Evolutionary conservation across 1,284 basidiomycete genomes (phyloP).

Genomic region (Neonothopanus nambi): DNA sequence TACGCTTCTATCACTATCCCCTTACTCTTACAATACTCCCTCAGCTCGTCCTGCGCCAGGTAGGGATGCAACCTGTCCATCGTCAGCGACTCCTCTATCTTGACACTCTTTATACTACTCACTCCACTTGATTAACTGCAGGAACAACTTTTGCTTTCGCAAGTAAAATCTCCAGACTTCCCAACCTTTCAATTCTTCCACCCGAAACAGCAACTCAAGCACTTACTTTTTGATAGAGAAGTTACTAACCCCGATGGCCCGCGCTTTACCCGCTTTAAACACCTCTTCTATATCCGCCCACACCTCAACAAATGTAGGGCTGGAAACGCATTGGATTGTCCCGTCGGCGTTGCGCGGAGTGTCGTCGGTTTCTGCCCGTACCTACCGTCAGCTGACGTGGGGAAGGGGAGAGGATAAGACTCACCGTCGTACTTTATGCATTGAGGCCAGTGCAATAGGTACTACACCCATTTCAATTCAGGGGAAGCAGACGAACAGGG

Average conservation of each 20-base stretch:
- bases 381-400: too few species aligned
- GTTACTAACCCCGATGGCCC: constrained; percentile 48
- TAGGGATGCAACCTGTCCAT: constrained; percentile 24
- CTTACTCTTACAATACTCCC: constrained; percentile 22
- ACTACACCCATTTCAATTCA: constrained; percentile 26
- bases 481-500: background rate
- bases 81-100: too few species aligned
- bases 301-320: constrained; percentile 23
- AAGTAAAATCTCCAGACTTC: constrained; percentile 31
- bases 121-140: constrained; percentile 30
- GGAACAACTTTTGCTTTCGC: constrained; percentile 21
- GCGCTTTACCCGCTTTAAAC: constrained; percentile 21
- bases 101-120: background rate
- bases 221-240: constrained; percentile 32
- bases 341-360: constrained; percentile 22
- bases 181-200: background rate
- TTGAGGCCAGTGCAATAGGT: constrained; percentile 68
- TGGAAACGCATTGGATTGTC: constrained; percentile 17
- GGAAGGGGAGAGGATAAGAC: too few species aligned
- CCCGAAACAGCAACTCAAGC: background rate
- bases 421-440: constrained; percentile 16
- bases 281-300: constrained; percentile 28
- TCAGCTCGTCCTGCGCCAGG: constrained; percentile 23
- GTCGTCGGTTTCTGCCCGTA: too few species aligned
- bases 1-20: constrained; percentile 26